Evolutionary conservation across 306 rosid genomes (phyloP), one percentile per base, ranked within the genome.

Genomic region (Vigna nakashimae): DNA sequence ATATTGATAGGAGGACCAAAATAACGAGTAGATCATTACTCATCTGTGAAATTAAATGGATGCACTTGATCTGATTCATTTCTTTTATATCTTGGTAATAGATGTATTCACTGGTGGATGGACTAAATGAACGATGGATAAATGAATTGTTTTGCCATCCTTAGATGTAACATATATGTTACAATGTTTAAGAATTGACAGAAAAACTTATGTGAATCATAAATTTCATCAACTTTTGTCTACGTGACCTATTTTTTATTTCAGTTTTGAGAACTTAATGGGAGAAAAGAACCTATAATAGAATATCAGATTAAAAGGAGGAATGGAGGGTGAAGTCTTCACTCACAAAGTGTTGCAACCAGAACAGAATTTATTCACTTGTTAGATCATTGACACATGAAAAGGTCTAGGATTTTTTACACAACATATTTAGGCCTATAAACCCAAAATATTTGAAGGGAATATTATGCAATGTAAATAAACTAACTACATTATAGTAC

Each of bases 181-280:
- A 55, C 30, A 65, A 38, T 4, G 50, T 64, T 20, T 45, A 77
- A 71, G 56, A 63, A 18, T 14, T 20, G 18, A 20, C 45, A 26
- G 76, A 32, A 71, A 22, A 70, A 76, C 53, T 69, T 42, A 63
- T 6, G 16, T 63, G 65, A 64, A 77, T 71, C 32, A 62, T 50
- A 26, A 50, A 62, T 59, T 22, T 58, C 70, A 45, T 56, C 78
- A 64, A 71, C 55, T 71, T 64, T 71, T 12, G 73, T 77, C 58
- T 57, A 2, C 66, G 57, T 18, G 17, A 13, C 28, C 45, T 64
- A 58, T 1, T 32, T 82, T 42, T 45, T 16, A 48, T 8, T 55
- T 56, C 76, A 57, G 42, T 71, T 64, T 55, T 48, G 71, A 69
- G 53, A 51, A 65, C 59, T 71, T 71, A 15, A 66, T 40, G 66